Evolutionary conservation across 805 yeast species (phyloP).

Genomic region (Zygosaccharomyces pseudorouxii): DNA sequence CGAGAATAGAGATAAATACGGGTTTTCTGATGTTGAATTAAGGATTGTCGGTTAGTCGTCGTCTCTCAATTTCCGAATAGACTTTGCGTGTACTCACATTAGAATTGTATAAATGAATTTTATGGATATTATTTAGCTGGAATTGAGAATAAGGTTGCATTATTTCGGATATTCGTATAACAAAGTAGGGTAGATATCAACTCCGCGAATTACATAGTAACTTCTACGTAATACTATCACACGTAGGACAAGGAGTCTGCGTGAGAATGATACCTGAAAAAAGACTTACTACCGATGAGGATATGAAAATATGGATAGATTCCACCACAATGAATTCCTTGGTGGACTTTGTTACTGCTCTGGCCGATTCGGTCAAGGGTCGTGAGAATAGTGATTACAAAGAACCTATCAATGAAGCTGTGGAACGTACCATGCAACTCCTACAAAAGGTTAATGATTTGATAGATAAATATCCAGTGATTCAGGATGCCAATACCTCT

Average conservation of each 20-base stretch:
- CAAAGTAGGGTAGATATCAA: neutral
- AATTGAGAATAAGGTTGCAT: neutral
- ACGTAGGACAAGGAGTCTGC: neutral
- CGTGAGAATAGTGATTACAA: conserved; percentile 46
- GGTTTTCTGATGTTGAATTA: conserved; percentile 24
- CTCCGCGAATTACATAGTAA: neutral
- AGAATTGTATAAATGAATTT: neutral
- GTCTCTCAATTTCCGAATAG: neutral
- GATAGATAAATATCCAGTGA: conserved; percentile 61
- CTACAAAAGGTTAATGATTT: conserved; percentile 45
- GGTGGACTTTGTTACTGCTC: conserved; percentile 47
- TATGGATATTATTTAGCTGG: too few relatives aligned
- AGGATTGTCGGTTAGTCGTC: conserved; percentile 25
- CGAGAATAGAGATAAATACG: conserved; percentile 54
- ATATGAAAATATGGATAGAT: conserved; percentile 54
- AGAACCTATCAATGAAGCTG: conserved; percentile 36
- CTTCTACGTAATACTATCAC: neutral
- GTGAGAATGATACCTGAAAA: conserved; percentile 33
- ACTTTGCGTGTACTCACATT: neutral
- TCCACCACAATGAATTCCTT: conserved; percentile 50
- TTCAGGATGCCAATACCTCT: conserved; percentile 54
- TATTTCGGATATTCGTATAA: neutral
- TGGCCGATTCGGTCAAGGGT: conserved; percentile 66
- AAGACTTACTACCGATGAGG: conserved; percentile 53
- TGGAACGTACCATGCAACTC: conserved; percentile 36